Conservation (phyloP, 768 basidiomycete genomes). For the Phaeotremella fagi region DNA sequence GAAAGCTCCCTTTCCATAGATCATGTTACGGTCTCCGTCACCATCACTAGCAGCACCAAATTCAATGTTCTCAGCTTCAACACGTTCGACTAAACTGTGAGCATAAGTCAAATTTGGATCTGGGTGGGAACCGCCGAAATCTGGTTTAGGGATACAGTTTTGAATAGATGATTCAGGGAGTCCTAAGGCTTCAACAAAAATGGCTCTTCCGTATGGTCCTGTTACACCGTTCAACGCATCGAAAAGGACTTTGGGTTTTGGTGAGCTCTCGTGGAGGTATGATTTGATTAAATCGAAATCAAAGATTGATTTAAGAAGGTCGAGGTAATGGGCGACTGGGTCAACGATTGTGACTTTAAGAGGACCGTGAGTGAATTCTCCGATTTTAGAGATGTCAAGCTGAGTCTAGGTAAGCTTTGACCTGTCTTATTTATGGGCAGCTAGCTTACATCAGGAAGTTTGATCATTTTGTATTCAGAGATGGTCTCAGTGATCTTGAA, state of each 20-base stretch:
- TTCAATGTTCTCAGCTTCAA: slow-evolving; percentile 75
- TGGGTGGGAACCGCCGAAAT: slow-evolving; percentile 96
- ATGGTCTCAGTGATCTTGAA: slow-evolving; percentile 87
- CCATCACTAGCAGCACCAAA: slow-evolving; percentile 98
- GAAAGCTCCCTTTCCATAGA: slow-evolving; percentile 96
- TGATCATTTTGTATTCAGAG: slow-evolving; percentile 74
- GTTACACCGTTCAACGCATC: slow-evolving; percentile 96
- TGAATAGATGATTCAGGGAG: slow-evolving; percentile 76
- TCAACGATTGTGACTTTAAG: slow-evolving; percentile 85
- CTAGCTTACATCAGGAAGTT: slow-evolving; percentile 63
- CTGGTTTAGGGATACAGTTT: slow-evolving; percentile 84
- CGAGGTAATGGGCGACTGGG: slow-evolving; percentile 82
- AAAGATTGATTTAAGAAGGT: slow-evolving; percentile 80
- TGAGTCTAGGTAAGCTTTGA: slow-evolving; percentile 40
- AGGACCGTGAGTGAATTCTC: slow-evolving; percentile 74
- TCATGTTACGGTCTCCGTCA: slow-evolving; percentile 99
- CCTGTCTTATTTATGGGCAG: background rate
- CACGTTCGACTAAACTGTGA: slow-evolving; percentile 82
- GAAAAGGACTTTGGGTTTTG: slow-evolving; percentile 70
- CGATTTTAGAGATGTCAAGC: slow-evolving; percentile 80
- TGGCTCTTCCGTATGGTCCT: slow-evolving; percentile 86
- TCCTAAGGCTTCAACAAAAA: slow-evolving; percentile 76
- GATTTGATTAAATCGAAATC: slow-evolving; percentile 86
- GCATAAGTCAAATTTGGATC: slow-evolving; percentile 99
- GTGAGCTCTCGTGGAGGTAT: slow-evolving; percentile 67